Evolutionary conservation across 805 yeast genomes (phyloP), one percentile per base, ranked within the genome.

Genomic region (Starmerella apis): DNA sequence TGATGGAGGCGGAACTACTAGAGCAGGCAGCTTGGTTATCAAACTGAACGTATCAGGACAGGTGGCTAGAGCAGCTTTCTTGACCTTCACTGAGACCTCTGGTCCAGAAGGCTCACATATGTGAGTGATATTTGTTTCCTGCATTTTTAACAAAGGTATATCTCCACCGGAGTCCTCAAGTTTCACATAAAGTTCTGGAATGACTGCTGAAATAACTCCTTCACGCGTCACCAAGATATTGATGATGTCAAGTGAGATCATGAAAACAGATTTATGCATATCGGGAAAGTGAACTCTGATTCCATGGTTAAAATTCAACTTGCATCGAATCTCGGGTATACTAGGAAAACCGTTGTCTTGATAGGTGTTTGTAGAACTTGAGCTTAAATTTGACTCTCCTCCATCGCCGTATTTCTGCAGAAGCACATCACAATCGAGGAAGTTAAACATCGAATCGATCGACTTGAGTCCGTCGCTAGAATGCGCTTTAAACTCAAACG

Each of bases 31-130:
- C 16, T 33, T 39, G 10, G 42, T 8, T 9, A 41, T 14, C 14
- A 28, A 31, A 14, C 32, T 30, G 18, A 36, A 49, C n/a, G 48
- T 24, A 24, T 49, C 52, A 11, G 52, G 39, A 32, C 52, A 49
- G 8, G 44, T 36, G 2, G 33, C 45, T 22, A 36, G n/a, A 2
- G 42, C 30, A 9, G 37, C 28, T 5, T 35, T 41, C 27, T 22
- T 24, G 16, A 36, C 22, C 14, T 20, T 42, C 8, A 38, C 24
- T 7, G 16, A 19, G 3, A 42, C 25, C 13, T 47, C 50, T 11
- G 33, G 16, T 8, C 32, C 44, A 3, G 13, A 5, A 11, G 24
- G 3, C 2, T 16, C 33, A n/a, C 11, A 3, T 18, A 7, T 18
- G 23, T 9, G 7, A 27, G 33, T 41, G 33, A 4, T 31, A 41